Evolutionary conservation across 2,329 filamentous ascomycete species (phyloP), one percentile per base, ranked within the genome.

Genomic region (Dendryphion nanum): DNA sequence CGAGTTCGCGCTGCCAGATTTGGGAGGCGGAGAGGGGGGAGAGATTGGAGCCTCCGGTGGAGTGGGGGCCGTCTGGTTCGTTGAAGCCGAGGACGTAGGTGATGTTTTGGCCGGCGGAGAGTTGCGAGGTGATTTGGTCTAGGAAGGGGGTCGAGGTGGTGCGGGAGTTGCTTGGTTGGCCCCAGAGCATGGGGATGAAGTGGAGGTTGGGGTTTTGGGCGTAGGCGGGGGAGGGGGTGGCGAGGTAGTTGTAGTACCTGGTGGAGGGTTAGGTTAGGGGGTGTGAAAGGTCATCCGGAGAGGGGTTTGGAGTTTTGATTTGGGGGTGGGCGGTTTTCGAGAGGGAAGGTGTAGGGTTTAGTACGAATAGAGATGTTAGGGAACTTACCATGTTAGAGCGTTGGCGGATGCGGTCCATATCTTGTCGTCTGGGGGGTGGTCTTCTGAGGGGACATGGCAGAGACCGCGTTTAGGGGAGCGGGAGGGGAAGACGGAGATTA

Each of bases 161-260:
- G 32, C 45, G 58, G 0, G 64, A 42, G 7, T 78, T 70, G n/a
- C n/a, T n/a, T n/a, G n/a, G n/a, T n/a, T n/a, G n/a, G 20, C 85
- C 85, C 83, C 83, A 91, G 42, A 89, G 77, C 86, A 89, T 89
- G 35, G 87, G 86, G 1, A 91, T 81, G 63, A 88, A 93, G 61
- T 86, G 75, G 50, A 91, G 79, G 18, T 34, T 17, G 4, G 41
- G n/a, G 39, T 45, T 28, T 30, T 55, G 55, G 28, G 63, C 48
- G 57, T 75, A 83, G 29, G 68, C 68, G 0, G 72, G 45, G 0
- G 81, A 78, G 1, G 86, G 85, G 3, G 63, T 58, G 15, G 72
- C 56, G 18, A 68, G 65, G 64, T 90, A 93, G 70, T 90, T 91
- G 75, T 91, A 93, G 72, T 93, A 93, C 87, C 87, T n/a, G n/a